A percentile compares a stretch with the other conserved stretches of the same genome.
These are phyloP conservation scores for Kazachstania psychrophila DNA, from an alignment of 805 yeast species.

Conservation along the genomic window DNA sequence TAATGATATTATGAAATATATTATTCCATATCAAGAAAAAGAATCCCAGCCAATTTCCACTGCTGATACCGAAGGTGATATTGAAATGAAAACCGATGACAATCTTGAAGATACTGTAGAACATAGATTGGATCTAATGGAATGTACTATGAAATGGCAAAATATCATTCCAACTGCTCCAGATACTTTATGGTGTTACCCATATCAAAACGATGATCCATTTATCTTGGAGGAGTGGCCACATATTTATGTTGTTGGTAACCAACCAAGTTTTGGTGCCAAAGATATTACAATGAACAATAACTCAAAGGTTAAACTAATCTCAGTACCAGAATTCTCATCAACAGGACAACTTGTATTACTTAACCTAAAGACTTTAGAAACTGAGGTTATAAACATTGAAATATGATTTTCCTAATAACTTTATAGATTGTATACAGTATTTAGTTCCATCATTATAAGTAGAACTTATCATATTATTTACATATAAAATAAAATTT, in stretches of 20 bases:
- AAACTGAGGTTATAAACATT: slow-evolving; percentile 40
- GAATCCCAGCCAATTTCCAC: too few relatives aligned
- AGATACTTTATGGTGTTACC: slow-evolving; percentile 86
- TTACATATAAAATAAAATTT: too few relatives aligned
- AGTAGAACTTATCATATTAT: too few relatives aligned
- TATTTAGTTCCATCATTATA: too few relatives aligned
- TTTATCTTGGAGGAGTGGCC: slow-evolving; percentile 74
- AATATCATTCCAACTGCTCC: slow-evolving; percentile 92
- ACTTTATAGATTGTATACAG: too few relatives aligned
- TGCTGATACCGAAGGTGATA: slow-evolving; percentile 14
- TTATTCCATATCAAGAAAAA: slow-evolving; percentile 34
- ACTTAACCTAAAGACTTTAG: slow-evolving; percentile 49
- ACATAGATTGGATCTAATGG: slow-evolving; percentile 46
- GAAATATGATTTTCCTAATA: too few relatives aligned
- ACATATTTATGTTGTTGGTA: slow-evolving; percentile 79
- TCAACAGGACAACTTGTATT: slow-evolving; percentile 56
- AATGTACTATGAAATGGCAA: slow-evolving; percentile 70
- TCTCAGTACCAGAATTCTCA: slow-evolving; percentile 64
- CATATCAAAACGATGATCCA: slow-evolving; percentile 70
- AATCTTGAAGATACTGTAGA: slow-evolving; percentile 14
- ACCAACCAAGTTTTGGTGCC: slow-evolving; percentile 57
- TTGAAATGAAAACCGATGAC: not conserved
- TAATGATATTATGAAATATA: slow-evolving; percentile 64
- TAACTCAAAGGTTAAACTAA: slow-evolving; percentile 37
- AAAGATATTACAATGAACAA: slow-evolving; percentile 32